These are phyloP conservation scores for Geosiphon pyriformis DNA, from an alignment of 192 early-diverging fungal species.

Conservation along the genomic window DNA sequence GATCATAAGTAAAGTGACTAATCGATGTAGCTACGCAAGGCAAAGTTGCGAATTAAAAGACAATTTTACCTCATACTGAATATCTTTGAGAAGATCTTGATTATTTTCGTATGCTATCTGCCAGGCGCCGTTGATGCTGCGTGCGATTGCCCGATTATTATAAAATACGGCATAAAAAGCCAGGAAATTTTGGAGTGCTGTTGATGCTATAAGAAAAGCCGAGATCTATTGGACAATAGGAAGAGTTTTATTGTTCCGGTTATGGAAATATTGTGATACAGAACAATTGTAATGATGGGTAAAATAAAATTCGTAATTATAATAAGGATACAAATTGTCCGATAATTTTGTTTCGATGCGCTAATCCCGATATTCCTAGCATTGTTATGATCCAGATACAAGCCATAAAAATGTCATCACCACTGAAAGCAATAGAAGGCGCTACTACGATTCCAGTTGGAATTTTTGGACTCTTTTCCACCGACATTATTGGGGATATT, in stretches of 20 bases:
- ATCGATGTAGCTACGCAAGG: neutral
- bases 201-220: neutral
- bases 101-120: conserved; percentile 5
- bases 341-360: neutral
- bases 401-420: neutral
- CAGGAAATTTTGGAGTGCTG: neutral
- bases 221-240: neutral
- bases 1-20: neutral
- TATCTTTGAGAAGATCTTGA: neutral
- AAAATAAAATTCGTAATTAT: neutral
- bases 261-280: neutral
- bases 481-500: neutral
- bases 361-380: neutral
- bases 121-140: neutral
- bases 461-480: neutral
- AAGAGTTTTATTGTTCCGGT: neutral
- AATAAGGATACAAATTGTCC: conserved; percentile 10
- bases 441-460: neutral
- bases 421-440: neutral
- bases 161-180: neutral
- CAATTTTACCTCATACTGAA: conserved; percentile 1
- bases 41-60: too few relatives aligned
- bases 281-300: neutral
- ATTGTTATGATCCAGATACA: conserved; percentile 1
- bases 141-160: neutral